Evolutionary conservation across 768 basidiomycete genomes (phyloP), one percentile per base, ranked within the genome.

Genomic region (Trametes maxima): DNA sequence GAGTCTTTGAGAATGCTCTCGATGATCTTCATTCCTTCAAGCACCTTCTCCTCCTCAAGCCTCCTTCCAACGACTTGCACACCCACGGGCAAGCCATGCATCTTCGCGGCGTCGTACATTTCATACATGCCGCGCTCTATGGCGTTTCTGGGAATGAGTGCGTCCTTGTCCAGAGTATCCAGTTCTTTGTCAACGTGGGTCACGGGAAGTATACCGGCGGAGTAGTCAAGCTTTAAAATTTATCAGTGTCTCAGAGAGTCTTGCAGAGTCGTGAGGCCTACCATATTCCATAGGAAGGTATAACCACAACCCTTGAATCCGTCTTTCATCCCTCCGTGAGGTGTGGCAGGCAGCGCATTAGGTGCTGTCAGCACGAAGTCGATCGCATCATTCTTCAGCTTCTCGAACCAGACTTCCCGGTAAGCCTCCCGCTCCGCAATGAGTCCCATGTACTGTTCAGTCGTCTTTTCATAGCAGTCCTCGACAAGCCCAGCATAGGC

Each of bases 41-140:
- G 55, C 2, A 80, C 80, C 19, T 77, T 78, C 67, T 83, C 82
- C 64, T 83, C 82, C 55, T 80, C 78, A 1, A 80, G 69, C 5
- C 80, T 74, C 46, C 72, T 74, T 0, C 80, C 80, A 16, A 81
- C 72, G 17, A 82, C 66, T 68, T 82, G 78, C 28, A 82, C 70
- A 3, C 79, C 78, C 2, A 82, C 70, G 0, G 80, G 81, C 21
- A 82, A 73, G 13, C 79, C 81, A 22, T 77, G 72, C 77, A 81
- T 79, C 60, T 74, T 73, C 39, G 63, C 59, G 6, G 75, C 66
- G 50, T 80, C 74, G 59, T 82, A 82, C 71, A 78, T 72, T 40
- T 69, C 64, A 69, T 80, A 81, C 50, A 76, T 72, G 35, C 70
- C 69, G 39, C 74, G 68, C 59, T 79, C 79, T 39, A 77, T 69